Percentiles rank a stretch among this genome's conserved stretches.
Conservation (phyloP, 2,329 filamentous ascomycete genomes). For the Huntiella bhutanensis region DNA sequence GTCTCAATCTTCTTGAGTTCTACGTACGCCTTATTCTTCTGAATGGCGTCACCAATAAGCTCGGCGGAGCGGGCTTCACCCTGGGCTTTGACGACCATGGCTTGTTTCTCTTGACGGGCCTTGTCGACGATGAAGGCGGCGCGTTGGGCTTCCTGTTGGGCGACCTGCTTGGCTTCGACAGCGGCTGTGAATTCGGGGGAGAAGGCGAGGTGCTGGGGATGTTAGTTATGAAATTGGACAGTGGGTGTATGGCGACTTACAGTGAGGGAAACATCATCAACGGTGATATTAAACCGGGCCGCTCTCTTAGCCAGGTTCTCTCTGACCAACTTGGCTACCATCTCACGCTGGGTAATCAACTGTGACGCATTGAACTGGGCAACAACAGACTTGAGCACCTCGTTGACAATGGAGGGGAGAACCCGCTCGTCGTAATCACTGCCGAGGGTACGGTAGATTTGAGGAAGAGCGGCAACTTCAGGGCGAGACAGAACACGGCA, state of each 20-base stretch:
- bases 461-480: constrained; percentile 69
- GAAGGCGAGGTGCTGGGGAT: constrained; percentile 45
- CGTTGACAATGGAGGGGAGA: constrained; percentile 92
- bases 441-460: constrained; percentile 92
- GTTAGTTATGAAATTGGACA: constrained; percentile 3
- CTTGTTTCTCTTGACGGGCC: constrained; percentile 97
- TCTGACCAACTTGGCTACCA: constrained; percentile 73
- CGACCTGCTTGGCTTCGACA: constrained; percentile 56
- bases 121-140: constrained; percentile 98
- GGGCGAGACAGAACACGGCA: constrained; percentile 95
- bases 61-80: constrained; percentile 97
- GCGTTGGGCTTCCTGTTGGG: constrained; percentile 84
- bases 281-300: constrained; percentile 87
- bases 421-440: constrained; percentile 95
- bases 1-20: constrained; percentile 98
- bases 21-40: constrained; percentile 95
- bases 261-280: constrained; percentile 93
- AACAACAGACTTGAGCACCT: constrained; percentile 95
- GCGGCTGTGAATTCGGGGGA: constrained; percentile 56
- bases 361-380: constrained; percentile 98
- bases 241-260: constrained; percentile 29
- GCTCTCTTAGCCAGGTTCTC: constrained; percentile 85
- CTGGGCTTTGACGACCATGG: constrained; percentile 93
- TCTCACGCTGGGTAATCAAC: constrained; percentile 97
- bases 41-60: constrained; percentile 96